phyloP scores from a whole-genome alignment of 371 early-diverging fungal genomes.

The Sporodiniella umbellata region DNA sequence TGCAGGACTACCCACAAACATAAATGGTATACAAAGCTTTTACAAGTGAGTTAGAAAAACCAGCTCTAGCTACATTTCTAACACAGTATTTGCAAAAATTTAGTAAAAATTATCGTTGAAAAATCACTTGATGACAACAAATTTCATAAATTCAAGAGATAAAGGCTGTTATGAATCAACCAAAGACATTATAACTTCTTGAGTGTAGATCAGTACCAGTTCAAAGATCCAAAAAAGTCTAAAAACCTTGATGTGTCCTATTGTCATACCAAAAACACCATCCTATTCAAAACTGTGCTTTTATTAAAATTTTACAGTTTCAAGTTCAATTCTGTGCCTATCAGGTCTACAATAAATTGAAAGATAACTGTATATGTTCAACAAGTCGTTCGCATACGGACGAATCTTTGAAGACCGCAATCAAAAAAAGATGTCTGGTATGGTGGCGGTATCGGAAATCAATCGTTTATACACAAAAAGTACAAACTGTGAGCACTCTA shows the following conservation, averaged over 20 bases:
- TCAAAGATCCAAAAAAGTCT: slow-evolving; percentile 18
- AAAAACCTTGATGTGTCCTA: slow-evolving; percentile 5
- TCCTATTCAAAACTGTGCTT: slow-evolving; percentile 4
- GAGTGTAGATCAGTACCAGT: slow-evolving; percentile 15
- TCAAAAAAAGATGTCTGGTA: too few species aligned
- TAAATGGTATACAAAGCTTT: slow-evolving; percentile 9
- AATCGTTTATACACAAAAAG: too few species aligned
- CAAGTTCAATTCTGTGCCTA: background rate
- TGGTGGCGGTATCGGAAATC: too few species aligned
- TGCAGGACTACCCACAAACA: slow-evolving; percentile 15
- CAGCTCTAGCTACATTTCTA: slow-evolving; percentile 18
- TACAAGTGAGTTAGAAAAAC: slow-evolving; percentile 14
- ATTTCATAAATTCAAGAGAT: slow-evolving; percentile 14
- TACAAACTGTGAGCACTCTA: background rate
- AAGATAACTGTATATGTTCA: too few species aligned
- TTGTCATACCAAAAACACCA: slow-evolving; percentile 2
- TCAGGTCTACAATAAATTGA: too few species aligned
- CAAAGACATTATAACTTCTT: slow-evolving; percentile 14
- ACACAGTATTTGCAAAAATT: slow-evolving; percentile 14
- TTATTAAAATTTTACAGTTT: slow-evolving; percentile 1
- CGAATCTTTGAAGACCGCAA: too few species aligned
- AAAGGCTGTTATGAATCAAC: slow-evolving; percentile 12
- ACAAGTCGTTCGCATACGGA: too few species aligned
- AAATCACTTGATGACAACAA: slow-evolving; percentile 8
- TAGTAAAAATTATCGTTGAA: slow-evolving; percentile 12